Evolutionary conservation across 148 eudicot genomes (phyloP), one percentile per base, ranked within the genome.

Genomic region (Arctostaphylos glauca): DNA sequence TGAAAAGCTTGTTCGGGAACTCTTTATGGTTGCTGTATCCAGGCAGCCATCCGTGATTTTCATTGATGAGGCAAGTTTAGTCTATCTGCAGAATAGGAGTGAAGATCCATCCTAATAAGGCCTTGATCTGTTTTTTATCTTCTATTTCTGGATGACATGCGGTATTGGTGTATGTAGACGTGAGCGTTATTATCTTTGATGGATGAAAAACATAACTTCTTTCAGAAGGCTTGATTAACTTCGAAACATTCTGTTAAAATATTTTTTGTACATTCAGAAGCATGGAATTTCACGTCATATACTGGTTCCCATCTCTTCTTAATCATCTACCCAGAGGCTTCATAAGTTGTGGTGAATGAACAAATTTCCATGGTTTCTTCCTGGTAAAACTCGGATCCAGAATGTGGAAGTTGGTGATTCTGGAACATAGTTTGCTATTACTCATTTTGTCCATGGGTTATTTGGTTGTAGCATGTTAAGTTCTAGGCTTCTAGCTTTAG

Each of bases 1-100:
- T 84, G 99, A 96, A 88, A 96, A 96, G 91, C 97, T 96, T 86
- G 99, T 96, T 19, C 93, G 96, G 82, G 94, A 95, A 52, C 99
- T 96, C 84, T 96, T 96, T 81, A 87, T 68, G 88, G 94, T 94
- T 89, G 99, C 99, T 74, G 84, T 92, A 78, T 90, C 96, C 16
- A 88, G 92, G 86, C 96, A 96, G 87, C 99, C 99, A 82, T 96
- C 99, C 74, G 98, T 96, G 25, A 96, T 96, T 79, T 96, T 96
- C 89, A 93, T 96, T 81, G 99, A 96, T 88, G 99, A 96, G 88
- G 99, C 94, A 90, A 76, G 92, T 47, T 47, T 78, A 72, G 82
- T 81, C 54, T 71, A 79, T 55, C 47, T 76, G 80, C 74, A 15
- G 9, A 66, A 54, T 82, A 19, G 6, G 21, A 58, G 83, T 31